Base-by-base conservation (phyloP, 331 rosid genomes). In the Cydonia oblonga region DNA sequence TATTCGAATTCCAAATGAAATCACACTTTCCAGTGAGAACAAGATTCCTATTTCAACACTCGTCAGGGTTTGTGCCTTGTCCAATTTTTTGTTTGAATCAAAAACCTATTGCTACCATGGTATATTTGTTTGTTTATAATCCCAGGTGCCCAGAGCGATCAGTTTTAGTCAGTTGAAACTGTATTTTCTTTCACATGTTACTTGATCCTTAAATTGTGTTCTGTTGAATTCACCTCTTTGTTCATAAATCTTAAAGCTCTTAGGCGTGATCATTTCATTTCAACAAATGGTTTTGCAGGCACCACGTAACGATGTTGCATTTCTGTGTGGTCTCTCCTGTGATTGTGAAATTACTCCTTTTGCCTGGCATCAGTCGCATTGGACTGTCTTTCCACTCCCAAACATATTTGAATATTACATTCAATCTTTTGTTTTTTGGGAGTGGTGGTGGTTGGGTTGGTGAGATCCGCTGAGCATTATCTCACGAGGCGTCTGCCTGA, bases 281-380 rank as follows among this genome's bases (percentile, higher is more conserved):
- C n/a, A 58, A 71, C 75, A 25, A 66, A 71, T 58, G 40, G 67
- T 57, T 58, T 58, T 71, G 75, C 75, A 57, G 67, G 57, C 65
- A 56, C 23, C 33, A 14, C 7, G 23, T 70, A 56, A 22, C 66
- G 38, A 56, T 64, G 35, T 64, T 56, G 52, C 35, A 56, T 56
- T 59, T 22, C 52, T 5, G 1, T 22, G 32, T 64, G 54, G 57
- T 54, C 4, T 71, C 57, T 38, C 12, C 40, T 35, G 26, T 14
- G 57, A 40, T 35, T 33, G 25, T 23, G 19, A 56, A 35, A 22
- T 33, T 33, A 56, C 20, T 62, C 33, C 40, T 16, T 62, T 25
- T 70, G 30, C 53, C 35, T 70, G 30, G 22, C 33, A 15, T 22
- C 18, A 23, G 3, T 24, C 75, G 25, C 19, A 24, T 58, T 20